Evolutionary conservation across 2,329 filamentous ascomycete species (phyloP), one percentile per base, ranked within the genome.

Genomic region (Xylaria digitata): DNA sequence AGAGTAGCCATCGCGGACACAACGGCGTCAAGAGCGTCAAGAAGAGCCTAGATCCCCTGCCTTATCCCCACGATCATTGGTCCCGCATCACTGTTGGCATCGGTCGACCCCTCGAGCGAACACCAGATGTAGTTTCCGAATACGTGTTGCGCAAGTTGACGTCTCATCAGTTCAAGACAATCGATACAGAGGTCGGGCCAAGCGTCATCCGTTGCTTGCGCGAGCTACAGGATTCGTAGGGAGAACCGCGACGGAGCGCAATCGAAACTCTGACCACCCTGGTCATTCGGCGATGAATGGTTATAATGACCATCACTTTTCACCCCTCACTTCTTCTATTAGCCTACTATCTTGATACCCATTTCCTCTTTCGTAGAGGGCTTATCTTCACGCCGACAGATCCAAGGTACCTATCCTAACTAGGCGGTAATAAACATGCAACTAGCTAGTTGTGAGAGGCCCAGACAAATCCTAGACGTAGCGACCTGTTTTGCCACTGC

Each of bases 81-180:
- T 84, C 77, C 70, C 84, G 92, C 65, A 87, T 98, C 57, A 90
- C 92, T 0, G 82, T 98, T 13, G 96, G 96, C 0, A 97, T 98
- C 80, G 94, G 93, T n/a, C 83, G 96, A 52, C 95, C 95, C 0
- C 82, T 81, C 52, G 90, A 86, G 69, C 85, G 94, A 69, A 89
- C 93, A 56, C 82, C 84, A 23, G 80, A 82, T 45, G 87, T 87
- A 1, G 94, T 98, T 9, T 87, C 90, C 49, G 82, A 87, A 26
- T 97, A 95, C 81, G 94, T 98, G 49, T 80, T 98, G 72, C 84
- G 84, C 64, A 87, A 88, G 73, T 89, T 96, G 83, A 85, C 83
- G 9, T 69, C 73, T 7, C 73, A 77, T 11, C 85, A 92, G 75
- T 82, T 82, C 75, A 75, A 77, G 21, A 77, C 81, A 15, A 78